These are phyloP conservation scores for Ceriops zippeliana DNA, from an alignment of 345 rosid genomes.

Conservation along the genomic window DNA sequence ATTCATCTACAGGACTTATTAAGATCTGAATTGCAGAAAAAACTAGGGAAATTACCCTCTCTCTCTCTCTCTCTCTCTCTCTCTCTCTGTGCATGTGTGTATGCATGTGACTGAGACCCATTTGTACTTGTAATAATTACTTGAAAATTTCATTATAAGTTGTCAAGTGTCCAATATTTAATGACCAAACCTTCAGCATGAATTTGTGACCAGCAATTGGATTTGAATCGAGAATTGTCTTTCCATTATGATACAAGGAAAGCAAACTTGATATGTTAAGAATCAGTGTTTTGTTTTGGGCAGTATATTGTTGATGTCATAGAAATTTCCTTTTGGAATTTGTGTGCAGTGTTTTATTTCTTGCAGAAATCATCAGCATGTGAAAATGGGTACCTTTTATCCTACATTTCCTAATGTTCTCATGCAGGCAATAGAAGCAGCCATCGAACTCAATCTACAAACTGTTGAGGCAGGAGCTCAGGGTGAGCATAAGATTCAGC, in stretches of 20 bases:
- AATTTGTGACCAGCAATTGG: too few relatives aligned
- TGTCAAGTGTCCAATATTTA: too few relatives aligned
- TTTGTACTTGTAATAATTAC: too few relatives aligned
- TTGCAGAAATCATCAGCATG: neutral
- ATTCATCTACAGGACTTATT: neutral
- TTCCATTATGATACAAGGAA: too few relatives aligned
- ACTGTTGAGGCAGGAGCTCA: slow-evolving; percentile 99
- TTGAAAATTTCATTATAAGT: too few relatives aligned
- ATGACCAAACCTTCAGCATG: too few relatives aligned
- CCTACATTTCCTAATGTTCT: neutral
- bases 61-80: too few relatives aligned
- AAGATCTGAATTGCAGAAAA: too few relatives aligned
- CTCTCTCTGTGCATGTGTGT: too few relatives aligned
- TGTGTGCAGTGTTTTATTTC: neutral
- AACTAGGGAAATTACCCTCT: neutral
- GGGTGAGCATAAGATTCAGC: slow-evolving; percentile 94
- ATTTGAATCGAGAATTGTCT: too few relatives aligned
- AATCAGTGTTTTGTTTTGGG: neutral
- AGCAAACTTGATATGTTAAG: too few relatives aligned
- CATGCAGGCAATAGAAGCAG: slow-evolving; percentile 86
- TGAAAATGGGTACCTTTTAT: neutral
- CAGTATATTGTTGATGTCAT: neutral
- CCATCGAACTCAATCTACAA: slow-evolving; percentile 64
- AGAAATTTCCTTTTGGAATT: neutral
- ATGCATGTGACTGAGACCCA: too few relatives aligned